Percentiles rank a stretch among this genome's conserved stretches.
These are phyloP conservation scores for Blastocystis sp. DNA, from an alignment of 352 stramenopile genomes.

Conservation along the genomic window DNA sequence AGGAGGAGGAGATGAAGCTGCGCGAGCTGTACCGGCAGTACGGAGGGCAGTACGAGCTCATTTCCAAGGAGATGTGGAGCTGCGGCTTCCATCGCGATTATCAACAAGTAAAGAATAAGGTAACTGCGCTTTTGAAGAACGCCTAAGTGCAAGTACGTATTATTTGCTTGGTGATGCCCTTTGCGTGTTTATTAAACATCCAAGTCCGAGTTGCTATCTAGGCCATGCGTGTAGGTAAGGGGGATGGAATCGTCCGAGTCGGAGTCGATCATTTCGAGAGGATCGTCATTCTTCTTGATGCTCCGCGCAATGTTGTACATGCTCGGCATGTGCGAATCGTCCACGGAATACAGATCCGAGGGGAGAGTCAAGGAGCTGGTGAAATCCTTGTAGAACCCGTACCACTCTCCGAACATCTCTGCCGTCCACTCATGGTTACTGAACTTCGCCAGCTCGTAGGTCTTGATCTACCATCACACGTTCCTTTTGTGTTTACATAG, in stretches of 20 bases:
- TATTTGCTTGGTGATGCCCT: conserved; percentile 24
- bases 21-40: not conserved
- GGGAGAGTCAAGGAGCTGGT: conserved; percentile 23
- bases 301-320: not conserved
- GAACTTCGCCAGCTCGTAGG: conserved; percentile 62
- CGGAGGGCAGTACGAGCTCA: not conserved
- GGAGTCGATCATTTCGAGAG: not conserved
- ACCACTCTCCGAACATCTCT: conserved; percentile 65
- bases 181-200: conserved; percentile 28
- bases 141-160: not conserved
- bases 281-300: not conserved
- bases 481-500: not conserved
- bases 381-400: conserved; percentile 54
- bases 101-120: conserved; percentile 29
- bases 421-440: conserved; percentile 60
- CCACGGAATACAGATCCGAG: conserved; percentile 35
- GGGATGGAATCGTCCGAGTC: not conserved
- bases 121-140: conserved; percentile 30
- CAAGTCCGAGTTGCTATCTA: not conserved
- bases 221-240: not conserved
- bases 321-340: not conserved
- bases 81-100: conserved; percentile 1
- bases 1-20: not conserved
- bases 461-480: conserved; percentile 32
- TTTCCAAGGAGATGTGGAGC: not conserved